phyloP scores from a whole-genome alignment of 2,329 filamentous ascomycete genomes.

The Neocatenulostroma microsporum region DNA sequence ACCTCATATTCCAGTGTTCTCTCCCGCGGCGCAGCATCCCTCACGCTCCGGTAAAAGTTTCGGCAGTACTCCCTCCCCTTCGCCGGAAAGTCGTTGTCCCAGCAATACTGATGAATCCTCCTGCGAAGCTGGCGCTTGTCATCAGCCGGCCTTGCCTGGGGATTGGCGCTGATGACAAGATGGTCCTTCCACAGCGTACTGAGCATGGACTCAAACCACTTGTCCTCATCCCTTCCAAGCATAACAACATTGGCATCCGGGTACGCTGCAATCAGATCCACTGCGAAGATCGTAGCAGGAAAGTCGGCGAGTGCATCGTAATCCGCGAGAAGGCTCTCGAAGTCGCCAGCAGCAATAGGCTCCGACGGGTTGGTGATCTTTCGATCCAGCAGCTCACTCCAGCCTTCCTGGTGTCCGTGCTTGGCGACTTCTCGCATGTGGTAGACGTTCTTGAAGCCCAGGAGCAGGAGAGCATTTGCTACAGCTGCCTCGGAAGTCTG shows the following conservation, averaged over 20 bases:
- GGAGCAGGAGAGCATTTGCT: not conserved
- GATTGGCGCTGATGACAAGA: too few relatives aligned
- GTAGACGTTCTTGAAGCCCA: slow-evolving; percentile 1
- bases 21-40: slow-evolving; percentile 15
- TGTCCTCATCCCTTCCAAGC: slow-evolving; percentile 16
- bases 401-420: not conserved
- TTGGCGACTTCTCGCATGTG: slow-evolving; percentile 2
- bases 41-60: slow-evolving; percentile 7
- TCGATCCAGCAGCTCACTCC: slow-evolving; percentile 1
- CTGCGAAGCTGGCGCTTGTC: not conserved
- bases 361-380: not conserved
- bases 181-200: slow-evolving; percentile 1
- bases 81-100: slow-evolving; percentile 1
- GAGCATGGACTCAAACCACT: slow-evolving; percentile 17
- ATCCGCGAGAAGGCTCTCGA: not conserved
- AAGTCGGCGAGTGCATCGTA: not conserved
- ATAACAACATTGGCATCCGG: slow-evolving; percentile 19
- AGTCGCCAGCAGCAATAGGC: not conserved
- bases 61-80: not conserved
- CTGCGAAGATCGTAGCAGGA: slow-evolving; percentile 1
- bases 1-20: slow-evolving; percentile 26
- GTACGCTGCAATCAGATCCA: slow-evolving; percentile 21
- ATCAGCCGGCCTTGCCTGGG: too few relatives aligned
- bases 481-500: too few relatives aligned
- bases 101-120: slow-evolving; percentile 1